Percentiles rank a stretch among this genome's conserved stretches.
Evolutionary conservation across 371 early-diverging fungal genomes (phyloP).

Genomic region (Mortierella sp.): DNA sequence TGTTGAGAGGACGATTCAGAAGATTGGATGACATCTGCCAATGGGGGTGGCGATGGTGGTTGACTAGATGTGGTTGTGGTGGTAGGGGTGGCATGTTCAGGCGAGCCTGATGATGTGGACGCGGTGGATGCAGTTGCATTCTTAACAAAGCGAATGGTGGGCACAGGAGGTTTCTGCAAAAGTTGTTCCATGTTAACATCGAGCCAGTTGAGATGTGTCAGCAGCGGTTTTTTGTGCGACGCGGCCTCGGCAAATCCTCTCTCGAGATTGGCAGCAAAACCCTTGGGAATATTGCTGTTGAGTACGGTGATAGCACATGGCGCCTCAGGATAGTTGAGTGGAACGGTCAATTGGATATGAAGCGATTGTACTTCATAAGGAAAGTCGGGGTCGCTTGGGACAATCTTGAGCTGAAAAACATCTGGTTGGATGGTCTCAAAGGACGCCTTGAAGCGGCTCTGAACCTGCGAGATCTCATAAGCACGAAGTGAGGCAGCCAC

Average conservation of each 20-base stretch:
- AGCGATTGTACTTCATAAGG: conserved; percentile 77
- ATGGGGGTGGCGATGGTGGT: neutral
- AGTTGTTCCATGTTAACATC: conserved; percentile 66
- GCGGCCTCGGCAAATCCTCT: conserved; percentile 57
- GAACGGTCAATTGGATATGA: conserved; percentile 61
- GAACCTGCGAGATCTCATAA: conserved; percentile 41
- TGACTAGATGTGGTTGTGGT: neutral
- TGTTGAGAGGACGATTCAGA: conserved; percentile 1
- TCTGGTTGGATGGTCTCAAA: conserved; percentile 9
- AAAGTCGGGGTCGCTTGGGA: conserved; percentile 80
- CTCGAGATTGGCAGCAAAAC: conserved; percentile 60
- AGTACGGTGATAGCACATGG: conserved; percentile 61
- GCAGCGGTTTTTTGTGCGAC: conserved; percentile 52
- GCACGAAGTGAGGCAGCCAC: conserved; percentile 13
- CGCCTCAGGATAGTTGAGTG: conserved; percentile 56
- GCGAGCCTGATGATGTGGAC: neutral
- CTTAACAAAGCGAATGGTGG: conserved; percentile 63
- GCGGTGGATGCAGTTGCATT: neutral
- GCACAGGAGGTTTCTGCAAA: conserved; percentile 65
- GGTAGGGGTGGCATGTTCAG: neutral
- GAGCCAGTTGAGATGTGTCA: conserved; percentile 67
- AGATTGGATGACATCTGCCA: neutral
- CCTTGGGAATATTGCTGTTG: conserved; percentile 74
- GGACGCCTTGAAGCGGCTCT: conserved; percentile 30
- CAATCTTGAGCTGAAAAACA: conserved; percentile 57